These are phyloP conservation scores for Nasturtium officinale DNA, from an alignment of 345 rosid genomes.

Conservation along the genomic window DNA sequence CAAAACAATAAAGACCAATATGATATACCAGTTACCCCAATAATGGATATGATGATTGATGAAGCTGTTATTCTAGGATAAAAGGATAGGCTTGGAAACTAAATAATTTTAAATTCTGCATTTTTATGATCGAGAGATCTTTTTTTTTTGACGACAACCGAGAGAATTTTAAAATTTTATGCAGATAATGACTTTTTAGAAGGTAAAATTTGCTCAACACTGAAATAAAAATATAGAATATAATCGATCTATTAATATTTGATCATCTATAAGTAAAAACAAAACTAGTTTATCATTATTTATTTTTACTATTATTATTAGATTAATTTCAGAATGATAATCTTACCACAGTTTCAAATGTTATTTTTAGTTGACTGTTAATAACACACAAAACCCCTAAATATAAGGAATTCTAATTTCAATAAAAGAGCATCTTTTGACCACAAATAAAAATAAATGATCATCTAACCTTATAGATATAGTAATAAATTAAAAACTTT, in stretches of 20 bases:
- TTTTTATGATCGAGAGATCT: neutral
- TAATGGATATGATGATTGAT: conserved; percentile 7
- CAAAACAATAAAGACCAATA: neutral
- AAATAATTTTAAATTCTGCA: neutral
- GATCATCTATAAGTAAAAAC: neutral
- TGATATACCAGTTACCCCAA: neutral
- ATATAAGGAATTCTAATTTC: neutral
- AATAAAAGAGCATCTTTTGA: neutral
- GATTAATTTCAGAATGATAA: neutral
- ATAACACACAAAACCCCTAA: no score
- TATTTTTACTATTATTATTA: neutral
- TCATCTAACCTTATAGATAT: conserved; percentile 20
- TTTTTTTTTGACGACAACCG: no score
- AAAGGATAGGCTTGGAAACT: neutral
- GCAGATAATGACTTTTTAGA: no score
- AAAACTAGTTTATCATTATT: neutral
- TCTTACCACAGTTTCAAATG: neutral
- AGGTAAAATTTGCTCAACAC: neutral
- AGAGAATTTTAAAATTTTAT: no score
- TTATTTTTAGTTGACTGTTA: neutral
- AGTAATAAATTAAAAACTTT: neutral
- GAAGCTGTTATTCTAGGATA: neutral
- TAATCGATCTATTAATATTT: neutral
- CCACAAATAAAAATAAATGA: neutral
- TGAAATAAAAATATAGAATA: neutral